Evolutionary conservation across 73 alveolate genomes (phyloP).

Genomic region (Paramecium pentaurelia): DNA sequence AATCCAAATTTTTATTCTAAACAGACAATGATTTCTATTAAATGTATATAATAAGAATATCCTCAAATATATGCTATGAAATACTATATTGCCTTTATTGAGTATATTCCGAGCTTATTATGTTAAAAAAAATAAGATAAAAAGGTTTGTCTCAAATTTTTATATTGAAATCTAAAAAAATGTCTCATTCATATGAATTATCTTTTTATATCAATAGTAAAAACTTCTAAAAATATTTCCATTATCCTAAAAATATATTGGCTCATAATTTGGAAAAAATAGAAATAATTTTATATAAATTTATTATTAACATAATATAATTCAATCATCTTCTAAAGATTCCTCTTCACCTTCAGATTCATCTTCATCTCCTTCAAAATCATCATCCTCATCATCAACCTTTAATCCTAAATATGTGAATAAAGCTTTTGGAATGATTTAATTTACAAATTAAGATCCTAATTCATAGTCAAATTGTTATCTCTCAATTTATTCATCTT

Average conservation of each 20-base stretch:
- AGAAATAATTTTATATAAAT: background rate
- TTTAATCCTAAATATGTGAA: background rate
- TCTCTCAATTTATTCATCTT: slow-evolving; percentile 1
- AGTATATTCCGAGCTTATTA: background rate
- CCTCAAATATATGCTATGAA: background rate
- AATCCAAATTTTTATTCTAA: background rate
- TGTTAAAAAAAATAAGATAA: background rate
- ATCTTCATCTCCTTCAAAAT: background rate
- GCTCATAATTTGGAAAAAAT: background rate
- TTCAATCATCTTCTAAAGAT: background rate
- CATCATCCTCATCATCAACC: background rate
- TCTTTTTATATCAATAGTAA: background rate
- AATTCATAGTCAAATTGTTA: background rate
- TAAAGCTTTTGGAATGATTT: background rate
- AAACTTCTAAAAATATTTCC: background rate
- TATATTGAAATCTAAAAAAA: background rate
- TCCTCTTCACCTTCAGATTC: slow-evolving; percentile 21
- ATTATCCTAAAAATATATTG: background rate
- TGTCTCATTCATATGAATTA: background rate
- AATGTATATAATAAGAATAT: background rate
- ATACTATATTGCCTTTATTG: background rate
- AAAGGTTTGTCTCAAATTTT: background rate
- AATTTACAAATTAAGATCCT: background rate
- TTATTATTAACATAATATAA: background rate
- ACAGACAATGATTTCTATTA: background rate